A percentile compares a stretch with the other conserved stretches of the same genome.
phyloP scores from a whole-genome alignment of 164 flowering plant genomes.

The Aristolochia contorta region DNA sequence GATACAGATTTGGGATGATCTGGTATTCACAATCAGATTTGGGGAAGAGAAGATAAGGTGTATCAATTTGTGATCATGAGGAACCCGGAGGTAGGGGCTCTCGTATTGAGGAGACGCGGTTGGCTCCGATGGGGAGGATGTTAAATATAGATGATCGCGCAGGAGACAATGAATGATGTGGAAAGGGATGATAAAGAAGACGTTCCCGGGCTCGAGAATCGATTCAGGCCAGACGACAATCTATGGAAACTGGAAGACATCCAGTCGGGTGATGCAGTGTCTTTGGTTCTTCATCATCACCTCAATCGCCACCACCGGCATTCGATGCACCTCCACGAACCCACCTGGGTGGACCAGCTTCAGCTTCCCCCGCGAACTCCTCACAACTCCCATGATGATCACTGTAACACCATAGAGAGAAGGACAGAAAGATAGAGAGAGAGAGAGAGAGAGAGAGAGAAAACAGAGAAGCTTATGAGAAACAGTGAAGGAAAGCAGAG shows the following conservation, averaged over 20 bases:
- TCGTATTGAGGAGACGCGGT: not conserved
- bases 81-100: not conserved
- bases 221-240: conserved; percentile 52
- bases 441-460: too few species aligned
- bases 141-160: conserved; percentile 4
- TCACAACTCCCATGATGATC: conserved; percentile 11
- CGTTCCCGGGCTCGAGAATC: conserved; percentile 31
- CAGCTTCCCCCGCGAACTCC: conserved; percentile 21
- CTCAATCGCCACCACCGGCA: conserved; percentile 36
- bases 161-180: conserved; percentile 30
- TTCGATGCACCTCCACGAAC: conserved; percentile 26
- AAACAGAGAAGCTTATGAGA: too few species aligned
- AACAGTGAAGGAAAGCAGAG: too few species aligned
- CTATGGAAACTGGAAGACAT: conserved; percentile 53
- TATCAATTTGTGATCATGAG: too few species aligned
- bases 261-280: conserved; percentile 51
- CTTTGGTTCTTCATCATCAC: conserved; percentile 48
- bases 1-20: too few species aligned
- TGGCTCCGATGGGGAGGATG: not conserved
- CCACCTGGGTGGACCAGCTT: conserved; percentile 50
- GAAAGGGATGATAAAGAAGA: conserved; percentile 45
- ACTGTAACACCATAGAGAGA: too few species aligned
- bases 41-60: too few species aligned
- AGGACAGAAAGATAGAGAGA: too few species aligned
- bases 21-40: too few species aligned